Base-by-base conservation (phyloP, 495 filamentous ascomycete genomes). In the Hypoxylon trugodes region DNA sequence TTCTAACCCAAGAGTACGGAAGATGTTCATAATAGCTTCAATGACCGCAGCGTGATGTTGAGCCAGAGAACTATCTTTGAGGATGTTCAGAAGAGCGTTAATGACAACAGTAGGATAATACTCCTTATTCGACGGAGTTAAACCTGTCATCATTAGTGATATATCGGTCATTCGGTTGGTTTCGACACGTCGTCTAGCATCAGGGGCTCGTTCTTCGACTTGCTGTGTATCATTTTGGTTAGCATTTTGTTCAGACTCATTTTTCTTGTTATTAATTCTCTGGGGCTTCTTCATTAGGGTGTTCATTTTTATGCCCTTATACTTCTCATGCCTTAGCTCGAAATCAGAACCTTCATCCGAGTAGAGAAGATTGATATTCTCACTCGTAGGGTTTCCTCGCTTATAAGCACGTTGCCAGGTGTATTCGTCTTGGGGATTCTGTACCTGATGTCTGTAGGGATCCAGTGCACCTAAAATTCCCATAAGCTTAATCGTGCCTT, bases 71-170 rank as follows among this genome's bases (percentile, higher is more conserved):
- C 86, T 87, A 68, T 99, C 95, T 62, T 91, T 91, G 36, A 99
- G 76, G 51, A 99, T 91, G 47, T 91, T 88, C 70, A 98, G 86
- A 38, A 99, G 79, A 1, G 94, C 94, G 66, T 96, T 95, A 69
- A 99, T 96, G 35, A 97, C 96, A 15, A 99, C 93, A 0, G 96
- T 98, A 2, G 95, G 95, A 69, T 96, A 98, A 69, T 98, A 99
- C 57, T 99, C 95, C 68, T 99, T 96, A 58, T 91, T 95, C 0
- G 92, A 96, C 2, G 95, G 96, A 1, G 93, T 97, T n/a, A 97
- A 83, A 8, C 95, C 93, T 59, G 89, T 89, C 93, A 99, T 98
- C 78, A 99, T 96, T 16, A 99, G 81, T 10, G 92, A 93, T 43
- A 99, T 96, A 78, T 99, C 95, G 10, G 93, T 96, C 50, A 95